Conservation (phyloP, 1,284 basidiomycete species). For the Austroboletus novae-zelandiae region DNA sequence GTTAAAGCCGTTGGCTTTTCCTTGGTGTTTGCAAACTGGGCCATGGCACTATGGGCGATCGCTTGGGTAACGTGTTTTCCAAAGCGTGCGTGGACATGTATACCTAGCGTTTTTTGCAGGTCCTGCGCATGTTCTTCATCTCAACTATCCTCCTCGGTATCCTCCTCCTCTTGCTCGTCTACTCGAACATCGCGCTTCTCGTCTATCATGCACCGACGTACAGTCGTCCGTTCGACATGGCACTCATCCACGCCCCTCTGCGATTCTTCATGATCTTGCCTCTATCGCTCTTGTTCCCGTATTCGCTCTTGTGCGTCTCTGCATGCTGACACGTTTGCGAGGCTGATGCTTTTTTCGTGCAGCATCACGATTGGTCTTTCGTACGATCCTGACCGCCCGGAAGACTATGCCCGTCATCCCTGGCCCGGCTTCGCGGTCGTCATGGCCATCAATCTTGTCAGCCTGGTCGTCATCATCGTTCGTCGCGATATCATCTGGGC, state of each 20-base stretch:
- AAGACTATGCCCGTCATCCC: slow-evolving; percentile 50
- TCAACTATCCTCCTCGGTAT: slow-evolving; percentile 63
- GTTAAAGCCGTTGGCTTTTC: slow-evolving; percentile 76
- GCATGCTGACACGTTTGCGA: slow-evolving; percentile 31
- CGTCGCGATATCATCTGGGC: slow-evolving; percentile 70
- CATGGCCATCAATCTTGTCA: slow-evolving; percentile 55
- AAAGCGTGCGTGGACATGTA: fast-evolving
- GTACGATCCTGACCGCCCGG: slow-evolving; percentile 39
- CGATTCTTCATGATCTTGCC: slow-evolving; percentile 67
- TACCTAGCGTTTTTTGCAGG: slow-evolving; percentile 31
- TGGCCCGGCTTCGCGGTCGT: slow-evolving; percentile 66
- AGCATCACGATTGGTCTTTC: slow-evolving; percentile 60
- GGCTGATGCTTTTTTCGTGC: slow-evolving; percentile 3
- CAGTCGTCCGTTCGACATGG: slow-evolving; percentile 57
- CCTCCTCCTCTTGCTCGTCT: slow-evolving; percentile 57
- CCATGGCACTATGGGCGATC: slow-evolving; percentile 82
- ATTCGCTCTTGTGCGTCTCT: slow-evolving; percentile 47
- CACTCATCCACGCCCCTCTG: slow-evolving; percentile 71
- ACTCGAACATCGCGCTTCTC: slow-evolving; percentile 65
- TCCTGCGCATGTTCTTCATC: slow-evolving; percentile 59
- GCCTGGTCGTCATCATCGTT: slow-evolving; percentile 50
- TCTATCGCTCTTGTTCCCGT: slow-evolving; percentile 45
- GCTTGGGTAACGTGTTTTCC: slow-evolving; percentile 57
- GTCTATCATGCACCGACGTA: slow-evolving; percentile 61
- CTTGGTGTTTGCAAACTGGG: slow-evolving; percentile 78